Evolutionary conservation across 2,329 filamentous ascomycete species (phyloP).

Genomic region (Epichloe coenophiala): DNA sequence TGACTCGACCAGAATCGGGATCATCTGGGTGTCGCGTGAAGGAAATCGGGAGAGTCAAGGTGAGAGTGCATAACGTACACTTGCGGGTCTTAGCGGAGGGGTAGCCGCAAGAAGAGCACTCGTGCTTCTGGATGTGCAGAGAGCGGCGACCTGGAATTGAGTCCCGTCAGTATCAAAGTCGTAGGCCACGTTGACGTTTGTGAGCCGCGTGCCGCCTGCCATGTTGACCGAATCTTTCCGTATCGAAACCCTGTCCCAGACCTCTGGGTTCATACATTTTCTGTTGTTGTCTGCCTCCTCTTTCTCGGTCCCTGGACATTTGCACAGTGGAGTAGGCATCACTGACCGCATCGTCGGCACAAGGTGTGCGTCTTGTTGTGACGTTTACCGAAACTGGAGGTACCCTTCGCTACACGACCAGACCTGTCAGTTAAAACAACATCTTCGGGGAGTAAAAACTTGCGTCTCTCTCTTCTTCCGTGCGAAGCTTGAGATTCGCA

Average conservation of each 20-base stretch:
- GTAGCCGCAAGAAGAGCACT: slow-evolving; percentile 90
- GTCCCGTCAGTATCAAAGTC: slow-evolving; percentile 5
- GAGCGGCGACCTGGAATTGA: slow-evolving; percentile 66
- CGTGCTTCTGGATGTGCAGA: slow-evolving; percentile 99
- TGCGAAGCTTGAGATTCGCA: slow-evolving; percentile 2
- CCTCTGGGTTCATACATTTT: not conserved
- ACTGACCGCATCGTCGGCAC: slow-evolving; percentile 96
- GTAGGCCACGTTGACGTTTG: not conserved
- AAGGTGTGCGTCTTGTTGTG: slow-evolving; percentile 98
- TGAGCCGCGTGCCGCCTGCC: not conserved
- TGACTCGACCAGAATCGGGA: too few species aligned
- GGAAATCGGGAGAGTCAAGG: not conserved
- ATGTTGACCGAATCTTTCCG: not conserved
- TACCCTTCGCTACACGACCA: slow-evolving; percentile 37
- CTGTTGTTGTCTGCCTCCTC: slow-evolving; percentile 2
- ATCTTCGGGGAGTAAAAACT: not conserved
- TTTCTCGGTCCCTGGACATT: slow-evolving; percentile 6
- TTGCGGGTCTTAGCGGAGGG: slow-evolving; percentile 94
- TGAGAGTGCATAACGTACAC: slow-evolving; percentile 55
- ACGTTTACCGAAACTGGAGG: slow-evolving; percentile 48
- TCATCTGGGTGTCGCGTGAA: not conserved
- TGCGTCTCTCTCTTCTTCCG: not conserved
- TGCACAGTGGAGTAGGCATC: slow-evolving; percentile 3
- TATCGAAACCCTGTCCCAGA: not conserved
- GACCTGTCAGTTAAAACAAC: slow-evolving; percentile 12